Evolutionary conservation across 1,139 yeast species (phyloP), one percentile per base, ranked within the genome.

Genomic region (Candida buenavistaensis): DNA sequence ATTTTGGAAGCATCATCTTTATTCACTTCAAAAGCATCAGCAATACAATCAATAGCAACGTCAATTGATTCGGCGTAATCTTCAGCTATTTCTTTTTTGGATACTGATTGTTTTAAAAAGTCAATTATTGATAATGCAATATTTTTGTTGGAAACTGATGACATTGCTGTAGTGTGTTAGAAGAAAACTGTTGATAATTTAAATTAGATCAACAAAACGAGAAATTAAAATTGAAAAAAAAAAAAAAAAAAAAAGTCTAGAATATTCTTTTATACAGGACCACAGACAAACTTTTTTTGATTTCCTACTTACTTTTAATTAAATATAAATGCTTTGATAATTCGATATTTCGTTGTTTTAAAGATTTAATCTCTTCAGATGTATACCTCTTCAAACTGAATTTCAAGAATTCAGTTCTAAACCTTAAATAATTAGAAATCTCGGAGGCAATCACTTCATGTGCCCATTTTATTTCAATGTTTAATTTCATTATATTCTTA

Each of bases 61-160:
- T 90, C 97, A 54, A 92, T 73, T n/a, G 97, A 87, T 49, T 92
- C 98, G 40, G 75, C 75, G 54, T 82, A 87, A 48, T 90, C 97
- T 46, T 82, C 85, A 26, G 82, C 66, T 34, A 90, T 75, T 32
- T 77, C 73, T 36, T 87, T 86, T 45, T 76, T 72, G 29, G 72
- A 56, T 22, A 85, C 77, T 6, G 88, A 68, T 15, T 67, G 54
- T 50, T 77, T 75, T 49, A 92, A 74, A 57, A 82, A 90, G 45
- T 80, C 78, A 34, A 89, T 80, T 44, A 92, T 80, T 36, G 87
- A 78, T 37, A 81, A 68, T 2, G 95, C 94, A 37, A 86, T 72
- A 46, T 85, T 86, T 57, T 84, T 76, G 54, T 80, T 70, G 23
- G 69, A 46, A 27, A 59, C 57, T 30, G 67, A 35, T 38, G 14